A percentile compares a stretch with the other conserved stretches of the same genome.
Evolutionary conservation across 345 rosid species (phyloP).

Genomic region (Salix brachista): DNA sequence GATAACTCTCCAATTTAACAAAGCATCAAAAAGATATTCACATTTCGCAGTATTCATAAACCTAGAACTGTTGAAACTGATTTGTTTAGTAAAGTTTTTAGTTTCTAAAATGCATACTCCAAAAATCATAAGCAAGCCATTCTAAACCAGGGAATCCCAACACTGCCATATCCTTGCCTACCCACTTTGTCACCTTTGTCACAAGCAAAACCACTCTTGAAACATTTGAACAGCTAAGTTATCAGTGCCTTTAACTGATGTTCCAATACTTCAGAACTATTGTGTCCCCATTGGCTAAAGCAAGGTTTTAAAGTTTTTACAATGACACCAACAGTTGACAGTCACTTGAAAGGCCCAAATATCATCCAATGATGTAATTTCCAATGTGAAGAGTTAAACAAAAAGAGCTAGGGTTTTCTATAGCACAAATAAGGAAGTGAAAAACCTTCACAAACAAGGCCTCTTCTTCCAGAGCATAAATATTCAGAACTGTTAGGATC

Average conservation of each 20-base stretch:
- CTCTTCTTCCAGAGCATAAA: neutral
- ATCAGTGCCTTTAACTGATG: neutral
- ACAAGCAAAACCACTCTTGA: neutral
- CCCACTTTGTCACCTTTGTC: neutral
- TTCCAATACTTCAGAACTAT: neutral
- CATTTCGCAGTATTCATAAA: too few relatives aligned
- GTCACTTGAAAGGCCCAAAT: neutral
- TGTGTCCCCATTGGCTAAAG: neutral
- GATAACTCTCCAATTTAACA: too few relatives aligned
- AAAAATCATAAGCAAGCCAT: neutral
- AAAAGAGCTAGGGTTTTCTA: neutral
- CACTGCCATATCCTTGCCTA: neutral
- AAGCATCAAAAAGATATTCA: too few relatives aligned
- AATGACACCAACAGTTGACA: neutral
- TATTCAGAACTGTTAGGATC: neutral
- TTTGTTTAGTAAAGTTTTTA: neutral
- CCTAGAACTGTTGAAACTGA: neutral
- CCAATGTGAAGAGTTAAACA: neutral
- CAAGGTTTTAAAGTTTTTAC: neutral
- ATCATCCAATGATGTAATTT: neutral
- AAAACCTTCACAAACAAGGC: neutral
- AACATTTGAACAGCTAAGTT: neutral
- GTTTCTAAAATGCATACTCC: neutral
- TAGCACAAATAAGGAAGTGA: neutral
- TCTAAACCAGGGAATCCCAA: neutral